Evolutionary conservation across 805 yeast species (phyloP), one percentile per base, ranked within the genome.

Genomic region (Yarrowia keelungensis): DNA sequence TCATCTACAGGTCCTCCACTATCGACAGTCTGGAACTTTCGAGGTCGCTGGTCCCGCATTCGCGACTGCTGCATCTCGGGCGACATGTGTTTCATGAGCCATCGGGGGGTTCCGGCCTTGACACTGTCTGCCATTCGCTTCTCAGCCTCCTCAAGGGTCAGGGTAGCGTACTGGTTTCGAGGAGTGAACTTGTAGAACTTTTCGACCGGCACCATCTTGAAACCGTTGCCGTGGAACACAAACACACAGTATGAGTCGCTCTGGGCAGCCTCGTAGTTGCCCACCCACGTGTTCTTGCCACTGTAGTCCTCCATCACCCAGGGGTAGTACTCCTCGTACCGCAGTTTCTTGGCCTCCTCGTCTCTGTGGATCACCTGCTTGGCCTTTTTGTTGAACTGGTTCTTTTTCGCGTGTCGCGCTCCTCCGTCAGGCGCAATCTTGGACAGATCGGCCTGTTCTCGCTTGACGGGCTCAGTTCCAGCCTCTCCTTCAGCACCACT

Each of bases 261-360:
- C 56, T 90, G 91, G 42, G 89, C 89, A 1, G 98, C 98, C 80
- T 95, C 99, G 79, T 91, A 95, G 73, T 89, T 90, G 45, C 98
- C 97, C 19, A 93, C 98, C 90, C 91, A 95, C 0, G 97, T 94
- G 76, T 95, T 94, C 70, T 86, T 84, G 56, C 97, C 97, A 75
- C 92, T 97, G 77, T 90, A 94, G 79, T 95, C 99, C 80, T 95
- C 99, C 83, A 95, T 81, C 16, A 95, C 97, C 99, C 99, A 95
- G 0, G 99, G 99, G 74, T 91, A 94, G 77, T 89, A 91, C 79
- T 95, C 99, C 79, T 95, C 99, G 76, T 94, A 95, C 76, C 98
- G 84, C 71, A 95, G 81, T 75, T 87, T 89, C 71, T 94, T 85
- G 70, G 91, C 93, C 9, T 86, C 86, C 73, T 93, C 98, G 75